Evolutionary conservation across 1,284 basidiomycete species (phyloP).

Genomic region (Sporisorium scitamineum): DNA sequence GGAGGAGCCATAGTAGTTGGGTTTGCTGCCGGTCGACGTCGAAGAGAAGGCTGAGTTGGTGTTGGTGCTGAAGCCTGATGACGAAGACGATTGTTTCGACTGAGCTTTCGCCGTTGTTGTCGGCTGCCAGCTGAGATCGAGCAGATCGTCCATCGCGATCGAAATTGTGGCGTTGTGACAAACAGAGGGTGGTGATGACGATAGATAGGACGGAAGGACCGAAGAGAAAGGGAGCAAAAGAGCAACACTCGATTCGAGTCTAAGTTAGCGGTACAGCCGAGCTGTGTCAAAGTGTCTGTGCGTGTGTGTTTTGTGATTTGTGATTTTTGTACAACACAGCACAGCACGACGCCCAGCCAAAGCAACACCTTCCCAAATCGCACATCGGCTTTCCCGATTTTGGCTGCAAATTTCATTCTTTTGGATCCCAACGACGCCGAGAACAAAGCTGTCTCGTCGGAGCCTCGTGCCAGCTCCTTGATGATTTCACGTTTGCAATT

Average conservation of each 20-base stretch:
- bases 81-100: conserved; percentile 9
- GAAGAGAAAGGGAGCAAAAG: not conserved
- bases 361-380: not conserved
- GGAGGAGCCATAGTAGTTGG: conserved; percentile 33
- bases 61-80: conserved; percentile 6
- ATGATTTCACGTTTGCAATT: no score
- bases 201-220: not conserved
- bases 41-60: conserved; percentile 22
- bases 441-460: not conserved
- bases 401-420: not conserved
- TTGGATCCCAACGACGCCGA: not conserved
- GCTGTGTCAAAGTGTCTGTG: conserved; percentile 4
- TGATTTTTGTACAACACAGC: not conserved
- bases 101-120: conserved; percentile 15
- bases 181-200: not conserved
- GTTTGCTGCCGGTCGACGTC: conserved; percentile 4
- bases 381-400: not conserved
- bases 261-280: conserved; percentile 5
- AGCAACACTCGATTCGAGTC: conserved; percentile 7
- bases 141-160: conserved; percentile 65
- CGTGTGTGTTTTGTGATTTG: no score
- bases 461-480: not conserved
- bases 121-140: conserved; percentile 63
- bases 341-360: not conserved
- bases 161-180: conserved; percentile 22